phyloP scores from a whole-genome alignment of 345 rosid genomes.

The Hibiscus tridactylites region DNA sequence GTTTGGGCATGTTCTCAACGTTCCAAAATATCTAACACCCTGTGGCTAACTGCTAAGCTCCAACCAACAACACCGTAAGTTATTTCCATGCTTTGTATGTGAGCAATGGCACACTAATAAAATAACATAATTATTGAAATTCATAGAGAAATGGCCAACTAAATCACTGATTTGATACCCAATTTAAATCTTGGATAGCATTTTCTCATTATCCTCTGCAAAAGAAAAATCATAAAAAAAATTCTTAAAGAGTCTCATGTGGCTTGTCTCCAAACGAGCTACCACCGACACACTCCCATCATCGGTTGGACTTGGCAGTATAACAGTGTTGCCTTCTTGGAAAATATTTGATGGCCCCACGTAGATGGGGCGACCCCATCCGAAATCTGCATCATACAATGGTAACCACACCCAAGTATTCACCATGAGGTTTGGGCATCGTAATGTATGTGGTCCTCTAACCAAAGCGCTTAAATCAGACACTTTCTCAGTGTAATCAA shows the following conservation, averaged over 20 bases:
- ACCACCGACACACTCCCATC: neutral
- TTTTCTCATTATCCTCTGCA: too few species aligned
- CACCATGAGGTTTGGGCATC: conserved; percentile 48
- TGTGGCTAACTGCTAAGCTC: too few species aligned
- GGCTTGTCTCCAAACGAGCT: neutral
- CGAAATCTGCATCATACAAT: conserved; percentile 46
- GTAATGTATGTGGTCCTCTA: conserved; percentile 21
- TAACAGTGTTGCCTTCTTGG: conserved; percentile 28
- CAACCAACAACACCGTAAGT: too few species aligned
- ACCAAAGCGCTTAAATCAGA: neutral
- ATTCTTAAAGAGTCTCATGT: neutral
- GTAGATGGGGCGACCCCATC: conserved; percentile 44
- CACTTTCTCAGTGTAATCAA: conserved; percentile 20
- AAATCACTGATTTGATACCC: too few species aligned
- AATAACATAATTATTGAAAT: too few species aligned
- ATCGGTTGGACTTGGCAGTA: conserved; percentile 27
- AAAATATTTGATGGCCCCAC: neutral
- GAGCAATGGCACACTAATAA: too few species aligned
- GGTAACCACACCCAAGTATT: conserved; percentile 39
- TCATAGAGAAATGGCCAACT: too few species aligned
- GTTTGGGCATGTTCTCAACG: too few species aligned
- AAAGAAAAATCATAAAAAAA: too few species aligned
- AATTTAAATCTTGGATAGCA: too few species aligned
- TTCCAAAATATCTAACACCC: too few species aligned
- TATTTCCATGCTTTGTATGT: too few species aligned